These are phyloP conservation scores for Syzygium malaccense DNA, from an alignment of 441 rosid species.

Conservation along the genomic window DNA sequence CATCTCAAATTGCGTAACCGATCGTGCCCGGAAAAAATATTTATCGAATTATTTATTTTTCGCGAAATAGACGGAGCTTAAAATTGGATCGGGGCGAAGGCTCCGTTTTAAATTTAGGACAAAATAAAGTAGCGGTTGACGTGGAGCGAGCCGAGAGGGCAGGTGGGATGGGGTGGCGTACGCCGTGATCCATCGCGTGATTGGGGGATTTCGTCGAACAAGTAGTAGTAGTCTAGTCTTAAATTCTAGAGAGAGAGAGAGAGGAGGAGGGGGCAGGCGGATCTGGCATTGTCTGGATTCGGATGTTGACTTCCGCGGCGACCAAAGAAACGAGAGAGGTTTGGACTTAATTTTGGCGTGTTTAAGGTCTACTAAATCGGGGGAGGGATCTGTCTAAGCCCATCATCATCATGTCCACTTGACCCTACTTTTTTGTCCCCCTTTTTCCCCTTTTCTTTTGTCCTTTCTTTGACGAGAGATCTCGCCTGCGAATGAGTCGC, in stretches of 20 bases:
- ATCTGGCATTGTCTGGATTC: neutral
- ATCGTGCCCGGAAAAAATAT: accelerated
- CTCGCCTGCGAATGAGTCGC: neutral
- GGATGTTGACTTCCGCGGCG: neutral
- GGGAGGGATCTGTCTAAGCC: neutral
- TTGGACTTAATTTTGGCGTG: neutral
- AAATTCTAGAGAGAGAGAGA: neutral
- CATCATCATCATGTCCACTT: neutral
- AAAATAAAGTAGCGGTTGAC: neutral
- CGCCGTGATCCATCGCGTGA: neutral
- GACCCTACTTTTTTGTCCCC: neutral
- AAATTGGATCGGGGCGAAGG: neutral
- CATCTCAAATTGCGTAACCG: accelerated
- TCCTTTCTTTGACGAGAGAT: neutral
- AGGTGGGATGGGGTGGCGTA: neutral
- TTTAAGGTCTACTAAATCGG: neutral
- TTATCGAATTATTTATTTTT: neutral
- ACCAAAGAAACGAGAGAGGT: neutral
- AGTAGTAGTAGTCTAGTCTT: neutral
- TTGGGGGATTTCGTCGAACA: neutral
- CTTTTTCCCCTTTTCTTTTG: neutral
- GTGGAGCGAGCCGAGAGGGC: neutral
- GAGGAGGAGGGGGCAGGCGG: neutral
- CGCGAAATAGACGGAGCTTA: neutral
- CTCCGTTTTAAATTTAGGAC: no score